phyloP scores from a whole-genome alignment of 768 basidiomycete species.

The Lactifluus pinguis region DNA sequence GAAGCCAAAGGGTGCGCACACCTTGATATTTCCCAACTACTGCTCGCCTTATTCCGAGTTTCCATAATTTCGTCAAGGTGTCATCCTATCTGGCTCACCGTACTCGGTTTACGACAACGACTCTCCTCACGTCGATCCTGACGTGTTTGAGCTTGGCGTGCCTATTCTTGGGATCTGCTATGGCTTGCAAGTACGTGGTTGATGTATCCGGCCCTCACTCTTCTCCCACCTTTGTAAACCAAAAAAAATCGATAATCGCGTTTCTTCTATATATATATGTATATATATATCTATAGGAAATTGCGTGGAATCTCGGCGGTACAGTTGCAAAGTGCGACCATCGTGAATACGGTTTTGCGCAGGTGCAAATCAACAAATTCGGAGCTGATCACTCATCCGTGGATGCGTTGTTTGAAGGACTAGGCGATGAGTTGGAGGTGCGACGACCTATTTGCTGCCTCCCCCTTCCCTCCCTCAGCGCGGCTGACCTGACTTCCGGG shows the following conservation, averaged over 20 bases:
- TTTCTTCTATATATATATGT: not conserved
- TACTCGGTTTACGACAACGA: constrained; percentile 94
- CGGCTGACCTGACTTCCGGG: not conserved
- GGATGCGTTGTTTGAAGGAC: constrained; percentile 75
- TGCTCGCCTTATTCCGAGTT: not conserved
- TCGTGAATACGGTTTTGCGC: constrained; percentile 92
- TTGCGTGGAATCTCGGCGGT: constrained; percentile 82
- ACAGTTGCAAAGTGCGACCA: constrained; percentile 80
- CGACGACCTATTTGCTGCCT: constrained; percentile 3
- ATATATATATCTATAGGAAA: constrained; percentile 51
- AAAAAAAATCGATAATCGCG: not conserved
- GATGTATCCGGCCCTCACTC: not conserved
- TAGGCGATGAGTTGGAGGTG: constrained; percentile 88
- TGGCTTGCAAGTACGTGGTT: constrained; percentile 69
- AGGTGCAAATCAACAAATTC: constrained; percentile 61
- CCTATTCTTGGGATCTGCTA: constrained; percentile 97
- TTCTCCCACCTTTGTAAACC: too few relatives aligned
- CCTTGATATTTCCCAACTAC: constrained; percentile 11
- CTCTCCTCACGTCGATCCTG: constrained; percentile 91
- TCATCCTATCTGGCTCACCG: constrained; percentile 95
- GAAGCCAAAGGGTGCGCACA: constrained; percentile 76
- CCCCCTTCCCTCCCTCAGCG: too few relatives aligned
- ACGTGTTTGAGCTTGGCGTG: constrained; percentile 77
- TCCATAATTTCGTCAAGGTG: constrained; percentile 39
- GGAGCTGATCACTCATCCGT: constrained; percentile 39